Conservation (phyloP, 108 stramenopile species). For the Skeletonema potamos region DNA sequence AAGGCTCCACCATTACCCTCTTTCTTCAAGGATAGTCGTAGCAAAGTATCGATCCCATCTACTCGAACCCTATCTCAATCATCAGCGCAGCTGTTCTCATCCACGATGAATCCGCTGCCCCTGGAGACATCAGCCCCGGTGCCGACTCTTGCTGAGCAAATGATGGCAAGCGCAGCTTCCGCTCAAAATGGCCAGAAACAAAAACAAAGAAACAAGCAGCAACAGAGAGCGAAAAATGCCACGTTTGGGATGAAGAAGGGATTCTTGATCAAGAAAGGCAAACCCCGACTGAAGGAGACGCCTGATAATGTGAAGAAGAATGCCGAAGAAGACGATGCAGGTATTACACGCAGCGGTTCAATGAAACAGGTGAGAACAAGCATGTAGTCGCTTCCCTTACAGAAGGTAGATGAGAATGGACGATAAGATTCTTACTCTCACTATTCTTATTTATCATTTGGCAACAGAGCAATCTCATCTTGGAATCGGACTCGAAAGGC, state of each 20-base stretch:
- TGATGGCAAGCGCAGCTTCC: conserved; percentile 19
- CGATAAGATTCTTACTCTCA: neutral
- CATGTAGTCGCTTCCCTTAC: neutral
- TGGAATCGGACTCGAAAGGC: conserved; percentile 34
- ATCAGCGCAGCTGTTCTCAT: too few species aligned
- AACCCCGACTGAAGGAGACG: neutral
- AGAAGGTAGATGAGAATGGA: neutral
- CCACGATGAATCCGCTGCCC: neutral
- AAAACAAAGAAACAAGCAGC: conserved; percentile 1
- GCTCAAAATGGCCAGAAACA: neutral
- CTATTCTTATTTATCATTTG: neutral
- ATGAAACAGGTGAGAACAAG: neutral
- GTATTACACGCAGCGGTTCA: neutral
- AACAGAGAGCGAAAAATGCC: conserved; percentile 22
- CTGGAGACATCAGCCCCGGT: neutral
- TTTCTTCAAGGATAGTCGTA: too few species aligned
- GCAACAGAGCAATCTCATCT: conserved; percentile 26
- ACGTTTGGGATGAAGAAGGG: conserved; percentile 45
- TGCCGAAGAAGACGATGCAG: neutral
- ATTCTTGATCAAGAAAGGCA: conserved; percentile 31
- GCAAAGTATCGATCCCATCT: too few species aligned
- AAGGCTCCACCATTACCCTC: too few species aligned
- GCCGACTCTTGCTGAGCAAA: conserved; percentile 24
- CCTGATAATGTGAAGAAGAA: conserved; percentile 1
- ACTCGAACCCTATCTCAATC: neutral